A percentile compares a stretch with the other conserved stretches of the same genome.
These are phyloP conservation scores for Botrytis fabae DNA, from an alignment of 2,329 filamentous ascomycete species.

Conservation along the genomic window DNA sequence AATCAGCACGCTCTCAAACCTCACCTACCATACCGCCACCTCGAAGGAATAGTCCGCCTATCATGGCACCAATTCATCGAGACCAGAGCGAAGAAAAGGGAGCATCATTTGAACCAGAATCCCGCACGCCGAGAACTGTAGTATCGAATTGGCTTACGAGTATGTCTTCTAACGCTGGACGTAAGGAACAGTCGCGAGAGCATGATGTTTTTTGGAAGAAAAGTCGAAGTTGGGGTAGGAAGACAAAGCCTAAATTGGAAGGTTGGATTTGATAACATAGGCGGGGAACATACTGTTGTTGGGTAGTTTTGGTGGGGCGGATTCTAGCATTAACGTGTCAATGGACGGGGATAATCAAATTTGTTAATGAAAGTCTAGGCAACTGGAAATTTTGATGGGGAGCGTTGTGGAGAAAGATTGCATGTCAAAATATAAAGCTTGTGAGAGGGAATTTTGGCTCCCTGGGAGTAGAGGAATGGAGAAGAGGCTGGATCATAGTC, in stretches of 20 bases:
- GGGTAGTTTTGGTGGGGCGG: neutral
- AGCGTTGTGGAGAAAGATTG: neutral
- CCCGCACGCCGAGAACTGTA: slow-evolving; percentile 18
- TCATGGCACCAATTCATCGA: slow-evolving; percentile 15
- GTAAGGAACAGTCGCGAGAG: slow-evolving; percentile 9
- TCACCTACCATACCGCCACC: neutral
- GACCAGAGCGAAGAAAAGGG: neutral
- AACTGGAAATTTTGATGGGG: neutral
- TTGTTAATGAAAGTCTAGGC: neutral
- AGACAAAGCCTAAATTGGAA: slow-evolving; percentile 8
- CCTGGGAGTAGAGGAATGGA: neutral
- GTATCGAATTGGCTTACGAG: slow-evolving; percentile 19
- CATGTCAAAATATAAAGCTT: neutral
- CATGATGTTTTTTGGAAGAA: slow-evolving; percentile 11
- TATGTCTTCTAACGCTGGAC: slow-evolving; percentile 16
- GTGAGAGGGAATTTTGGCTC: neutral
- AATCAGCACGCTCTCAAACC: neutral
- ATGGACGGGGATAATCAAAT: neutral
- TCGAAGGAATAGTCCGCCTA: slow-evolving; percentile 15
- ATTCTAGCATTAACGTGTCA: neutral
- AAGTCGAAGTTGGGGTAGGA: slow-evolving; percentile 17
- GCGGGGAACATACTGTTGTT: neutral
- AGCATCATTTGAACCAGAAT: slow-evolving; percentile 18
- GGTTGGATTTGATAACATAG: neutral
- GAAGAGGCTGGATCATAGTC: neutral